phyloP scores from a whole-genome alignment of 306 rosid species.

The Mimosa bimucronata region DNA sequence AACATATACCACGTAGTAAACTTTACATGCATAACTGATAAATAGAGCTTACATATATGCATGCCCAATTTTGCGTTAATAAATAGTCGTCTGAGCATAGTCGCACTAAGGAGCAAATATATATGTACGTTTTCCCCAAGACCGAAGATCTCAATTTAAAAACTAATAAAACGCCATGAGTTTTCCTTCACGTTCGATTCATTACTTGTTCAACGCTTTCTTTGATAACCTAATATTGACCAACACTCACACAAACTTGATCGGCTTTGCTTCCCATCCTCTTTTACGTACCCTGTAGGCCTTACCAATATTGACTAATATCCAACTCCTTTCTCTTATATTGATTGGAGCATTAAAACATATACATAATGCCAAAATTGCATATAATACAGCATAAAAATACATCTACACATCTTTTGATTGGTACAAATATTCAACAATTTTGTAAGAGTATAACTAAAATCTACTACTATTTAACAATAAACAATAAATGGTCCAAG shows the following conservation, averaged over 20 bases:
- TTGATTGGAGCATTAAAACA: background rate
- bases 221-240: slow-evolving; percentile 58
- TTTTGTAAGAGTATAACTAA: too few relatives aligned
- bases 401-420: background rate
- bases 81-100: background rate
- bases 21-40: too few relatives aligned
- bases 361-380: background rate
- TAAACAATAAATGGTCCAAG: too few relatives aligned
- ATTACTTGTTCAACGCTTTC: slow-evolving; percentile 38
- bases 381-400: background rate
- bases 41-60: too few relatives aligned
- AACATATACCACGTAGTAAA: too few relatives aligned
- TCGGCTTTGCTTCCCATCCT: background rate
- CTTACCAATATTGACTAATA: slow-evolving; percentile 41
- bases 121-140: too few relatives aligned
- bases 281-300: background rate
- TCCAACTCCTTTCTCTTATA: slow-evolving; percentile 16
- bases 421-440: too few relatives aligned
- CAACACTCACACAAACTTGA: slow-evolving; percentile 44
- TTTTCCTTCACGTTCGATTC: background rate
- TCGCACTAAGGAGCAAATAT: background rate
- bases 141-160: background rate
- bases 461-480: too few relatives aligned
- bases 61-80: background rate
- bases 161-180: background rate